Conservation (phyloP, 1,284 basidiomycete species). For the Ustilago tritici region DNA sequence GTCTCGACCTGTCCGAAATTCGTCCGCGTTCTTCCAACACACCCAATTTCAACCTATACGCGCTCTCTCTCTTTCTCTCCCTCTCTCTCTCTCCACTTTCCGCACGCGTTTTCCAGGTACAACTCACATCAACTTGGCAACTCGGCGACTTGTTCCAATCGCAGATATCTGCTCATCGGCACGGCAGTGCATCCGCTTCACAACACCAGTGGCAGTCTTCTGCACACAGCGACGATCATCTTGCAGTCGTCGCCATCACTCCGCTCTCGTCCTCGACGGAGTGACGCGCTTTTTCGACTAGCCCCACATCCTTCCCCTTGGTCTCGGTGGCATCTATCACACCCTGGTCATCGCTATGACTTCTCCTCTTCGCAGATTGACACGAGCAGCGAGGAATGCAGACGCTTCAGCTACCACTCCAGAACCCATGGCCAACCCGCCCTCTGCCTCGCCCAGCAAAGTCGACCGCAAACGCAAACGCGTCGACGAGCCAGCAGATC, state of each 20-base stretch:
- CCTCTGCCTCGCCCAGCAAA: slow-evolving; percentile 38
- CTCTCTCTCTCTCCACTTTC: slow-evolving; percentile 30
- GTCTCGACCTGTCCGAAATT: slow-evolving; percentile 16
- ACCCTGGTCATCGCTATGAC: slow-evolving; percentile 15
- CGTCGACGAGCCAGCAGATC: slow-evolving; percentile 21
- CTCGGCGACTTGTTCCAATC: not conserved
- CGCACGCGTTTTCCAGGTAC: slow-evolving; percentile 19
- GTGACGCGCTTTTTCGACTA: slow-evolving; percentile 12
- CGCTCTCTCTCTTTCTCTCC: slow-evolving; percentile 23
- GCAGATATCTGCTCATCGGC: not conserved
- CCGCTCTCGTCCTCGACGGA: not conserved
- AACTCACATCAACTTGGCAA: not conserved
- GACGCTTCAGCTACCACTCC: slow-evolving; percentile 39
- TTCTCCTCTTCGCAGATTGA: slow-evolving; percentile 42
- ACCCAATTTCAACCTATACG: slow-evolving; percentile 36
- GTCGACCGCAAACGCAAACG: slow-evolving; percentile 46
- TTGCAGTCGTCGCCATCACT: not conserved
- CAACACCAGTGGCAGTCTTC: not conserved
- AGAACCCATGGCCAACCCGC: slow-evolving; percentile 31
- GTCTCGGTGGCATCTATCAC: not conserved
- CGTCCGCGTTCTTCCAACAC: slow-evolving; percentile 29
- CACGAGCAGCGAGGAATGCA: slow-evolving; percentile 29
- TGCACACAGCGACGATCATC: not conserved
- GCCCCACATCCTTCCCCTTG: not conserved
- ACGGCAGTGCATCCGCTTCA: not conserved